Evolutionary conservation across 352 stramenopile genomes (phyloP).

Genomic region (Globisporangium sylvaticum): DNA sequence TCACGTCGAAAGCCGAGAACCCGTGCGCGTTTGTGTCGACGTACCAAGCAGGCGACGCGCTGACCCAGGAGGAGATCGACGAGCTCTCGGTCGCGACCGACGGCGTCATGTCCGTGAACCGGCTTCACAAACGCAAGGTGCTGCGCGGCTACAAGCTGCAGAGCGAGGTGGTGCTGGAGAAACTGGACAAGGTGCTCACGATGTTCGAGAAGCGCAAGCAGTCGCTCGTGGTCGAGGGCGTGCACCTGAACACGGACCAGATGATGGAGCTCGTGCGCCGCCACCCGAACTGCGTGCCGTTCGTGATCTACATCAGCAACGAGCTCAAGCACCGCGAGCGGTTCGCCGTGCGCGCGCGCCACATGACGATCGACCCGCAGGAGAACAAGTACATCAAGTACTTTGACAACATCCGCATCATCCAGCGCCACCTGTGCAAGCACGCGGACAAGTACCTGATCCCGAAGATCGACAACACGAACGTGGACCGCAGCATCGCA

Average conservation of each 20-base stretch:
- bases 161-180: conserved; percentile 77
- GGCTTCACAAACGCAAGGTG: conserved; percentile 80
- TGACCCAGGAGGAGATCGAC: conserved; percentile 44
- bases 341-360: conserved; percentile 75
- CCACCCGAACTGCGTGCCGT: conserved; percentile 82
- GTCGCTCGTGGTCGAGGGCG: conserved; percentile 83
- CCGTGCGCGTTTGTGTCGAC: conserved; percentile 84
- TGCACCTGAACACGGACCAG: conserved; percentile 83
- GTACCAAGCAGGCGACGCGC: conserved; percentile 82
- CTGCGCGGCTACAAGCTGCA: conserved; percentile 83
- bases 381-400: conserved; percentile 91
- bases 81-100: conserved; percentile 30
- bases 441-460: conserved; percentile 83
- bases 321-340: conserved; percentile 85
- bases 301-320: conserved; percentile 89
- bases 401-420: conserved; percentile 89
- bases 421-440: conserved; percentile 84
- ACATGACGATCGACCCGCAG: conserved; percentile 88
- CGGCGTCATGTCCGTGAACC: conserved; percentile 59
- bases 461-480: conserved; percentile 88
- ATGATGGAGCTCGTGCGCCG: conserved; percentile 73
- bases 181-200: conserved; percentile 76
- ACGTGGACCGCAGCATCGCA: conserved; percentile 82
- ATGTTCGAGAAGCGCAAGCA: conserved; percentile 84
- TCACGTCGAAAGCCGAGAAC: conserved; percentile 78